A percentile compares a stretch with the other conserved stretches of the same genome.
Evolutionary conservation across 495 filamentous ascomycete species (phyloP).

Genomic region (Darksidea phi): DNA sequence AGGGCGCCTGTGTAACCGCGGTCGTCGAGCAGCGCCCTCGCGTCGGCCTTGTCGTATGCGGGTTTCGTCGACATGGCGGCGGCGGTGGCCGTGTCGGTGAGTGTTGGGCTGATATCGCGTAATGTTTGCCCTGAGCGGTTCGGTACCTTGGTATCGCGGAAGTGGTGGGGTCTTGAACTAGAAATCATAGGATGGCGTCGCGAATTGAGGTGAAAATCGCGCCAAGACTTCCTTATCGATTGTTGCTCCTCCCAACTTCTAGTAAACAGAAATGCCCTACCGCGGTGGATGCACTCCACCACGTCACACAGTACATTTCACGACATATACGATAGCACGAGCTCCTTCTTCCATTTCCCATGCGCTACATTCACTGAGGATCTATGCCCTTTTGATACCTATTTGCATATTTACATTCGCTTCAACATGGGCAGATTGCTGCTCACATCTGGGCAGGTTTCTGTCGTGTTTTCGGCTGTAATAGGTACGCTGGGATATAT

Average conservation of each 20-base stretch:
- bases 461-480: constrained; percentile 41
- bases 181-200: neutral
- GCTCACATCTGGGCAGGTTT: constrained; percentile 46
- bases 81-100: too few species aligned
- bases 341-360: constrained; percentile 26
- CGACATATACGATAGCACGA: constrained; percentile 22
- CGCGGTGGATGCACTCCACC: neutral
- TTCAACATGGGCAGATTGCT: constrained; percentile 35
- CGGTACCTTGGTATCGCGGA: constrained; percentile 10
- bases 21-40: constrained; percentile 47
- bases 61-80: constrained; percentile 8
- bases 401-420: neutral
- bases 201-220: neutral
- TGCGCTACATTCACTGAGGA: constrained; percentile 9
- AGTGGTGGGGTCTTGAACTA: too few species aligned
- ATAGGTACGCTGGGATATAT: constrained; percentile 40
- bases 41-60: constrained; percentile 48
- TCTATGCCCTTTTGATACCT: neutral
- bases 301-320: constrained; percentile 16
- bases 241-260: constrained; percentile 8
- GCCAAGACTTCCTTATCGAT: constrained; percentile 26
- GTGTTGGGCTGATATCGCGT: too few species aligned
- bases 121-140: too few species aligned
- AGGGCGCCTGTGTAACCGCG: constrained; percentile 60
- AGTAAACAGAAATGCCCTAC: constrained; percentile 21